These are phyloP conservation scores for Wickerhamomyces xylosicus DNA, from an alignment of 805 yeast genomes.

Conservation along the genomic window DNA sequence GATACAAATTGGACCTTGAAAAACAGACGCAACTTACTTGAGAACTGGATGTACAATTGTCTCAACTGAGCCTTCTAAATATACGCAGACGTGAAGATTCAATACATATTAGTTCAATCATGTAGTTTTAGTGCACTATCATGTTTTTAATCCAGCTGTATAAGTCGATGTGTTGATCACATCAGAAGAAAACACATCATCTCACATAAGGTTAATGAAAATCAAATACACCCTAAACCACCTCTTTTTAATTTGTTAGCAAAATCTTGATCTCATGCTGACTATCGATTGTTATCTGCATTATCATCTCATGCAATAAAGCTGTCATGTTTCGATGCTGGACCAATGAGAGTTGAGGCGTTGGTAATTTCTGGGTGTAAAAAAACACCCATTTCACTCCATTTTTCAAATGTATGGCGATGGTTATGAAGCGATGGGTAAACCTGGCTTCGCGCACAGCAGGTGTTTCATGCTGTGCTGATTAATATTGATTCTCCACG, in stretches of 20 bases:
- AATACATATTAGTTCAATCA: too few relatives aligned
- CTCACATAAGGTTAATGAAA: neutral
- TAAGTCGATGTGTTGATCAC: neutral
- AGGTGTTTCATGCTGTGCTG: neutral
- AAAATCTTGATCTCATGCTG: neutral
- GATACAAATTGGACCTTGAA: too few relatives aligned
- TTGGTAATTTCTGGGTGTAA: neutral
- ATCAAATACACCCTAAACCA: neutral
- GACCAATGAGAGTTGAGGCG: neutral
- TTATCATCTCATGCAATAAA: neutral
- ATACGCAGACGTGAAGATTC: too few relatives aligned
- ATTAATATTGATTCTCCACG: neutral
- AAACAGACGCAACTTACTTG: too few relatives aligned
- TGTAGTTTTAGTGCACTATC: too few relatives aligned
- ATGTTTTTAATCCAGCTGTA: too few relatives aligned
- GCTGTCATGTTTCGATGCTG: neutral
- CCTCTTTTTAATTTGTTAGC: neutral
- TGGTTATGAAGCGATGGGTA: neutral
- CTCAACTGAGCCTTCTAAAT: too few relatives aligned
- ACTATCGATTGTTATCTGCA: neutral
- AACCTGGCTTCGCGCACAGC: neutral
- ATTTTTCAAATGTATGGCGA: neutral
- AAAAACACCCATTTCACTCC: neutral
- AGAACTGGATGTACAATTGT: too few relatives aligned
- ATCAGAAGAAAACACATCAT: too few relatives aligned